phyloP scores from a whole-genome alignment of 2,329 filamentous ascomycete genomes.

The Biscogniauxia mediterranea region DNA sequence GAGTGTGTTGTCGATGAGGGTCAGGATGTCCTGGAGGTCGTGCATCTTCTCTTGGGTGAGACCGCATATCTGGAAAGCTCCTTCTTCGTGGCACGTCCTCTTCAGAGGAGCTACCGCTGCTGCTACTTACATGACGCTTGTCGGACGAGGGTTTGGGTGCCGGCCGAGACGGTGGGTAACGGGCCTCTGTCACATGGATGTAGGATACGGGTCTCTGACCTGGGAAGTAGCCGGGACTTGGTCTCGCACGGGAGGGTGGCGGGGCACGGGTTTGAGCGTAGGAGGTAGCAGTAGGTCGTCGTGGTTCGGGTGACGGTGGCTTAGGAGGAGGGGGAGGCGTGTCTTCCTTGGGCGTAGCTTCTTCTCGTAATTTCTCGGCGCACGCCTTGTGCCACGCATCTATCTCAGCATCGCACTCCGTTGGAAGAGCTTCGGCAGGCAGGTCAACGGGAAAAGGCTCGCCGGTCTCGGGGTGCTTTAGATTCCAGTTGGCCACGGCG shows the following conservation, averaged over 20 bases:
- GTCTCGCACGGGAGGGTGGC: constrained; percentile 25
- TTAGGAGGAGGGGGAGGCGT: constrained; percentile 18
- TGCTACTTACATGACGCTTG: constrained; percentile 28
- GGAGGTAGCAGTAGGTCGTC: constrained; percentile 26
- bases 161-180: constrained; percentile 23
- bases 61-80: constrained; percentile 52
- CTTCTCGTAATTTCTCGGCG: constrained; percentile 64
- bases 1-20: constrained; percentile 21
- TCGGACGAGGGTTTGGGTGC: constrained; percentile 21
- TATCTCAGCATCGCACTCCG: constrained; percentile 73
- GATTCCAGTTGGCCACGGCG: constrained; percentile 73
- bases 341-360: constrained; percentile 46
- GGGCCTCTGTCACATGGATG: constrained; percentile 28
- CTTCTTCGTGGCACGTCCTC: constrained; percentile 44
- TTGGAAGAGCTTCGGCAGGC: constrained; percentile 64
- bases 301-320: constrained; percentile 23
- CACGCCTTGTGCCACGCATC: constrained; percentile 82
- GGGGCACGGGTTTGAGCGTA: constrained; percentile 32
- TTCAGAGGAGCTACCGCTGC: constrained; percentile 37
- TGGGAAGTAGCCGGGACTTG: constrained; percentile 36
- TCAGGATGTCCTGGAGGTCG: constrained; percentile 21
- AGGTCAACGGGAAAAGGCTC: constrained; percentile 62
- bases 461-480: constrained; percentile 73
- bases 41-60: constrained; percentile 31
- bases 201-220: constrained; percentile 36